Evolutionary conservation across 441 rosid species (phyloP).

Genomic region (Isatis lusitanica): DNA sequence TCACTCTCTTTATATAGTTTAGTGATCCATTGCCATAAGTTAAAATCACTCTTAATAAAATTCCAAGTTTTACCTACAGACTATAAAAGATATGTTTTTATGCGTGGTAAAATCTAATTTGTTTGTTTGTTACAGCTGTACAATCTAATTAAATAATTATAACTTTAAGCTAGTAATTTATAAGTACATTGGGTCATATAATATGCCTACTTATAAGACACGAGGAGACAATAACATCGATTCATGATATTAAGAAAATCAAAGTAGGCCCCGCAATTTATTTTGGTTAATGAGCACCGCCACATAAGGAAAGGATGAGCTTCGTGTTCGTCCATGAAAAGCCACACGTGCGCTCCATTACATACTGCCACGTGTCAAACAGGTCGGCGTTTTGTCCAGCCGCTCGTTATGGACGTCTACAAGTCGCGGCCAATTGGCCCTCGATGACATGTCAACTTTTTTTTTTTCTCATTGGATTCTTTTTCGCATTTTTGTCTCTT

Average conservation of each 20-base stretch:
- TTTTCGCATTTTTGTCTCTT: conserved; percentile 5
- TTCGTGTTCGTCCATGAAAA: conserved; percentile 16
- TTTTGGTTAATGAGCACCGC: conserved; percentile 26
- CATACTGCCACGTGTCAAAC: conserved; percentile 7
- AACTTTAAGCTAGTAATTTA: neutral
- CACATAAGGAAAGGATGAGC: conserved; percentile 3
- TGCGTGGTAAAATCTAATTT: neutral
- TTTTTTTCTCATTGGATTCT: conserved; percentile 36
- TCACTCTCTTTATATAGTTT: too few species aligned
- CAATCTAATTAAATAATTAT: neutral
- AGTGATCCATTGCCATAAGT: too few species aligned
- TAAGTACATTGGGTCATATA: conserved; percentile 1
- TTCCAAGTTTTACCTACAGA: too few species aligned
- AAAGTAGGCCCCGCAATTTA: conserved; percentile 7
- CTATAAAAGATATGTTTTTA: neutral
- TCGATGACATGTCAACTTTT: conserved; percentile 17
- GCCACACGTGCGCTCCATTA: conserved; percentile 11
- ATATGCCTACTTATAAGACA: neutral
- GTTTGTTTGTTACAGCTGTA: neutral
- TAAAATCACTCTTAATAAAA: too few species aligned
- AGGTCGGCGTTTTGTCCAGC: conserved; percentile 18
- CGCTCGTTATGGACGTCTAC: conserved; percentile 19
- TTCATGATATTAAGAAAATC: conserved; percentile 32
- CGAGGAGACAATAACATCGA: conserved; percentile 34
- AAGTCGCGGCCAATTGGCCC: neutral